Evolutionary conservation across 2,329 filamentous ascomycete species (phyloP).

Genomic region (Gaeumannomyces sp.): DNA sequence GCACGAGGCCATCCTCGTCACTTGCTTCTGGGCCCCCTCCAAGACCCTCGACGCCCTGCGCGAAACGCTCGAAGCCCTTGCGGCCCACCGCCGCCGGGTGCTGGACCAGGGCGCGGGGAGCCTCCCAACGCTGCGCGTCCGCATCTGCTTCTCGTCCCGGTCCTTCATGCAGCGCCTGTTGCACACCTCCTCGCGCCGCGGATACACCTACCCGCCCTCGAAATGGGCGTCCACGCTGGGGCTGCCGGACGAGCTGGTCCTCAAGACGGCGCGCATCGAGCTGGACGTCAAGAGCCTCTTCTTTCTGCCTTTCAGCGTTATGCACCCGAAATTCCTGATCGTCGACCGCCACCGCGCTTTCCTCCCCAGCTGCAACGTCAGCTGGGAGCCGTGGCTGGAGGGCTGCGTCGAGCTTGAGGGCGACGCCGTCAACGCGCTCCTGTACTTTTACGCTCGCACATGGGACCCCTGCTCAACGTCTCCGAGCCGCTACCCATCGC

Average conservation of each 20-base stretch:
- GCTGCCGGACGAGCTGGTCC: conserved; percentile 47
- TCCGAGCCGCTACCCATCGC: conserved; percentile 1
- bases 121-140: conserved; percentile 46
- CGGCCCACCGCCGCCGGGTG: conserved; percentile 30
- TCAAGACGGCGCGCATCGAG: conserved; percentile 56
- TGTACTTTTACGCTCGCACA: conserved; percentile 61
- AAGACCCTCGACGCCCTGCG: conserved; percentile 51
- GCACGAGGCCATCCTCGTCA: conserved; percentile 17
- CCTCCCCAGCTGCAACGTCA: conserved; percentile 76
- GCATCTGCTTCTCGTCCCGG: conserved; percentile 70
- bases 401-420: conserved; percentile 64
- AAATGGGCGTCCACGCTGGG: conserved; percentile 58
- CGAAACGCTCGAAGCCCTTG: conserved; percentile 53
- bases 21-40: conserved; percentile 42
- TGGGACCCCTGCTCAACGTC: conserved; percentile 45
- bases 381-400: conserved; percentile 85
- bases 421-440: conserved; percentile 51
- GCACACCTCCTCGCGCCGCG: conserved; percentile 57
- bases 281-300: conserved; percentile 72
- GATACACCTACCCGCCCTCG: conserved; percentile 53
- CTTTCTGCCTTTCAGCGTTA: conserved; percentile 73
- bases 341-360: conserved; percentile 62
- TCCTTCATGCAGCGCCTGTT: conserved; percentile 69
- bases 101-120: conserved; percentile 16
- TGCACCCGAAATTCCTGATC: conserved; percentile 80